Base-by-base conservation (phyloP, 1,139 yeast genomes). In the Scheffersomyces cryptocercus region DNA sequence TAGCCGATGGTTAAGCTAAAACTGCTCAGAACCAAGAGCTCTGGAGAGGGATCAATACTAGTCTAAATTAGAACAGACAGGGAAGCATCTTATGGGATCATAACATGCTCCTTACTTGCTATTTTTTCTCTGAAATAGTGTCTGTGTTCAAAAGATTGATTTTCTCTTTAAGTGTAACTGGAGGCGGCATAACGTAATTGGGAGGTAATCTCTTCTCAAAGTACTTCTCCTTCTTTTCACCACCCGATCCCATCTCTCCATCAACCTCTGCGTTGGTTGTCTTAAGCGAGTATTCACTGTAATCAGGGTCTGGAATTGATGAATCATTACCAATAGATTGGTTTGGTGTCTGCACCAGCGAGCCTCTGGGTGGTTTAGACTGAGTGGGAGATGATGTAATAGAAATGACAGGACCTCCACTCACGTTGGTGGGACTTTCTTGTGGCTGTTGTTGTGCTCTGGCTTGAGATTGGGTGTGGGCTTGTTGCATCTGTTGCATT, bases 201-300 rank as follows among this genome's bases (percentile, higher is more conserved):
- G 35, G 41, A 10, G 49, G 36, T 42, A 49, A 49, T 11, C 42
- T 45, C 15, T 40, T 42, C 29, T 50, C 48, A 31, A 52, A 50
- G 35, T 31, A 31, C n/a, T 31, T 15, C 11, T 31, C 35, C 8
- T 31, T 31, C 12, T 20, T 37, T 14, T 47, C 45, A 8, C 43
- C 50, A 3, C 34, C 36, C 11, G 35, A 20, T 24, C 63, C 64
- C 10, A 50, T 31, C 20, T 61, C 63, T 1, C 71, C 70, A 44
- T 67, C 66, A 11, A 59, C 45, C 38, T 62, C 67, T 2, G 72
- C 71, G 34, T 58, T 60, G 4, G 70, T 66, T n/a, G 70, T 64
- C 32, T 52, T 54, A n/a, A 63, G 49, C 0, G 70, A 65, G 2
- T 40, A 46, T 41, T 54, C 60, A 38, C 68, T 59, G 14, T 43